Percentiles rank a stretch among this genome's conserved stretches.
phyloP scores from a whole-genome alignment of 441 rosid genomes.

The Croton laevigatus region DNA sequence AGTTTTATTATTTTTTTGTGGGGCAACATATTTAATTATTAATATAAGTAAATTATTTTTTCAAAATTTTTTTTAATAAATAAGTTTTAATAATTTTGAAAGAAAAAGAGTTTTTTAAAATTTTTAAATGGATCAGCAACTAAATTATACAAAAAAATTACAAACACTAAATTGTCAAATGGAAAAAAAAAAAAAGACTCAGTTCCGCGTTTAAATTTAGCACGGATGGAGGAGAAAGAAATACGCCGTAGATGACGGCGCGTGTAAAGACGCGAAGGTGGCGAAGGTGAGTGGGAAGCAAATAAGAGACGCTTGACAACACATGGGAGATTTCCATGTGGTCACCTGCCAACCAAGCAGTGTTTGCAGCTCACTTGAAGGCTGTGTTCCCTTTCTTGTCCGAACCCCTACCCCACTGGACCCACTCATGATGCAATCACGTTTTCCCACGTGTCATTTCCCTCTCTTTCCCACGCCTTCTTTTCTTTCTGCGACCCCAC shows the following conservation, averaged over 20 bases:
- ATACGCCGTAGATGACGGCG: background rate
- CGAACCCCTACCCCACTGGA: slow-evolving; percentile 18
- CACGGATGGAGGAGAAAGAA: background rate
- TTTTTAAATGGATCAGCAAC: too few relatives aligned
- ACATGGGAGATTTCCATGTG: slow-evolving; percentile 47
- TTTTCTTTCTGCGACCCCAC: background rate
- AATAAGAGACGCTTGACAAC: slow-evolving; percentile 25
- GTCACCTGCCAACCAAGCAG: slow-evolving; percentile 48
- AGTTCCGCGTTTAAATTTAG: too few relatives aligned
- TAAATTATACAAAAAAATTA: too few relatives aligned
- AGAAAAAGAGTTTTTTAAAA: too few relatives aligned
- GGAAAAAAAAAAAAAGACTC: too few relatives aligned
- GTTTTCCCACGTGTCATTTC: slow-evolving; percentile 24
- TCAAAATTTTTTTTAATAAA: too few relatives aligned
- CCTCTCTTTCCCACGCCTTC: background rate
- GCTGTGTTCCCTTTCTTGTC: slow-evolving; percentile 39
- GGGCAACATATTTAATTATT: too few relatives aligned
- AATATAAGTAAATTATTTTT: too few relatives aligned
- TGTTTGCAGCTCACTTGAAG: slow-evolving; percentile 34
- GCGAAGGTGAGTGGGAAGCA: background rate
- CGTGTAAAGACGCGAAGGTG: background rate
- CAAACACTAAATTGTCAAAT: too few relatives aligned
- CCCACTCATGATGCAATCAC: slow-evolving; percentile 9
- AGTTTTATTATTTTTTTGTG: too few relatives aligned
- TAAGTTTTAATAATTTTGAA: too few relatives aligned